Conservation (phyloP, 768 basidiomycete genomes). For the Lentinula detonsa region DNA sequence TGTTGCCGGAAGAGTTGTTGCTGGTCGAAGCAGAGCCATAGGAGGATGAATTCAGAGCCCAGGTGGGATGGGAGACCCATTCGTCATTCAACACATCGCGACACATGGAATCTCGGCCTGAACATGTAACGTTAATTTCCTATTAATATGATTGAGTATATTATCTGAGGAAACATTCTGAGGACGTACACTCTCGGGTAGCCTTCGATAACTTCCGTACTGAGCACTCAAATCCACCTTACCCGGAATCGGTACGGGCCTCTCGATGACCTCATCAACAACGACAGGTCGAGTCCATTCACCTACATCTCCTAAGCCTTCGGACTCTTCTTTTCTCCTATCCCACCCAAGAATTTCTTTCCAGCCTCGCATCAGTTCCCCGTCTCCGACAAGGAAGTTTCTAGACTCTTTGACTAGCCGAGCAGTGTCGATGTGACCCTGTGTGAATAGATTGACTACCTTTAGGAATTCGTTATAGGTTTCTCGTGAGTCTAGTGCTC, state of each 20-base stretch:
- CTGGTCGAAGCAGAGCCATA: not conserved
- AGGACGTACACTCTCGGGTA: slow-evolving; percentile 68
- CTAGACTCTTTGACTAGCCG: slow-evolving; percentile 77
- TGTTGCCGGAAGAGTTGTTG: not conserved
- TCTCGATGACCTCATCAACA: slow-evolving; percentile 26
- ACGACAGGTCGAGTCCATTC: slow-evolving; percentile 48
- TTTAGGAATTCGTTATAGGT: slow-evolving; percentile 94
- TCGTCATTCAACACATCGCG: slow-evolving; percentile 94
- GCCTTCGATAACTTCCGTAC: slow-evolving; percentile 85
- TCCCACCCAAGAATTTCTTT: slow-evolving; percentile 87
- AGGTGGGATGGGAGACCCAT: slow-evolving; percentile 97
- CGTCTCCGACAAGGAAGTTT: slow-evolving; percentile 64
- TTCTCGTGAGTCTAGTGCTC: slow-evolving; percentile 63
- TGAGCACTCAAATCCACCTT: slow-evolving; percentile 63
- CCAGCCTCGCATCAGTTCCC: slow-evolving; percentile 77
- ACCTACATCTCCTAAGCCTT: slow-evolving; percentile 12
- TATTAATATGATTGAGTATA: slow-evolving; percentile 22
- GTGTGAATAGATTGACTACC: slow-evolving; percentile 89
- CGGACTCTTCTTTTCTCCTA: slow-evolving; percentile 49
- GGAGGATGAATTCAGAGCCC: slow-evolving; percentile 36
- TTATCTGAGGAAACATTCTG: not conserved
- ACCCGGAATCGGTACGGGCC: slow-evolving; percentile 39
- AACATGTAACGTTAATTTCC: slow-evolving; percentile 86
- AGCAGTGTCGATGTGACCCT: slow-evolving; percentile 86
- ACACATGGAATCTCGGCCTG: slow-evolving; percentile 97